Evolutionary conservation across 768 basidiomycete genomes (phyloP).

Genomic region (Lactarius hengduanensis): DNA sequence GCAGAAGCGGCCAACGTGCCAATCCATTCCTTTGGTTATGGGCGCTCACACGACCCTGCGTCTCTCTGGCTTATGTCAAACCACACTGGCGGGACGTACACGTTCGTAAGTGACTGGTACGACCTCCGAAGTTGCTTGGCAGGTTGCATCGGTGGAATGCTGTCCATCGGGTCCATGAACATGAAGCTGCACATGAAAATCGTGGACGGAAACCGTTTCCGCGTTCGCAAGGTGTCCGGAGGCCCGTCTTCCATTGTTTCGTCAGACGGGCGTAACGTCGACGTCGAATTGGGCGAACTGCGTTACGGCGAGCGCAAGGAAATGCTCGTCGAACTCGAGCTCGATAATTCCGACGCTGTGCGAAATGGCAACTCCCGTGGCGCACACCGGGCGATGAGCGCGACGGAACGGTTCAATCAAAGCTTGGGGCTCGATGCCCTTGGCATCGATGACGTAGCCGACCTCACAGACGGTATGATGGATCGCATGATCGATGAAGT

Average conservation of each 20-base stretch:
- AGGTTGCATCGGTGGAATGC: constrained; percentile 94
- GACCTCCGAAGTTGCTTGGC: constrained; percentile 90
- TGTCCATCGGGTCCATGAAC: constrained; percentile 88
- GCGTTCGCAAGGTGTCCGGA: constrained; percentile 92
- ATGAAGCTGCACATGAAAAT: constrained; percentile 97
- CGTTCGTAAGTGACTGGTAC: constrained; percentile 98
- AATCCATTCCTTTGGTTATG: constrained; percentile 96
- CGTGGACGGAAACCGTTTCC: constrained; percentile 86
- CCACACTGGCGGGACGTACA: constrained; percentile 96
- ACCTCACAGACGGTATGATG: constrained; percentile 90
- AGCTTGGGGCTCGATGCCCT: constrained; percentile 79
- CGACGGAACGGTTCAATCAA: constrained; percentile 87
- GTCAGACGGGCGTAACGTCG: constrained; percentile 91
- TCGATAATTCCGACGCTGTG: constrained; percentile 66
- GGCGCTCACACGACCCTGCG: constrained; percentile 94
- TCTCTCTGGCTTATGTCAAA: constrained; percentile 99
- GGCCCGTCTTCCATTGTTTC: constrained; percentile 83
- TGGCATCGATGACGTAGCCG: constrained; percentile 65
- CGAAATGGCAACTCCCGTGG: constrained; percentile 22
- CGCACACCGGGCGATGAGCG: constrained; percentile 50
- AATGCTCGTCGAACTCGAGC: constrained; percentile 94
- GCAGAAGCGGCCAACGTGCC: constrained; percentile 96
- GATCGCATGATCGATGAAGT: constrained; percentile 97
- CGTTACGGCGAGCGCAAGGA: constrained; percentile 97
- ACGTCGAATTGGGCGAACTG: constrained; percentile 92